Conservation (phyloP, 768 basidiomycete genomes). For the Boletus barrowsii region DNA sequence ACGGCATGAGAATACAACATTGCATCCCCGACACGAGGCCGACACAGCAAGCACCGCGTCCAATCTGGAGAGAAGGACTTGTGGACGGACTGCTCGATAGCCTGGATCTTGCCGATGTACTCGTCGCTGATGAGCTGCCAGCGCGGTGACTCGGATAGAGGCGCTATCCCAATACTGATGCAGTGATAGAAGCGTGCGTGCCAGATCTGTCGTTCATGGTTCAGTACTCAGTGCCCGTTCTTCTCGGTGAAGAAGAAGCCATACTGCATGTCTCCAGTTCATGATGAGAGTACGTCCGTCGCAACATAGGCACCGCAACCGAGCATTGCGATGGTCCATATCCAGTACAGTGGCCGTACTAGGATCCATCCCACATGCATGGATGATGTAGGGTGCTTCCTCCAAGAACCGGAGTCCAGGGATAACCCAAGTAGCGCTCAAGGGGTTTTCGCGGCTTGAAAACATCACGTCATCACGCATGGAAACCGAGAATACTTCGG, state of each 20-base stretch:
- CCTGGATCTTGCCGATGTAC: conserved; percentile 5
- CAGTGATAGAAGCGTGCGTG: conserved; percentile 8
- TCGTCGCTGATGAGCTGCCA: conserved; percentile 12
- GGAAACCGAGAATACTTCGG: conserved; percentile 1
- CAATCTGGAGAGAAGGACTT: background rate
- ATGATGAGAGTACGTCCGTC: background rate
- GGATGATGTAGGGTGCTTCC: conserved; percentile 11
- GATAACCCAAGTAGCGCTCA: background rate
- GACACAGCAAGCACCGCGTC: conserved; percentile 12
- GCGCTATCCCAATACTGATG: background rate
- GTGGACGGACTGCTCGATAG: background rate
- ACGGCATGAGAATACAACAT: background rate
- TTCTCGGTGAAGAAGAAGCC: background rate
- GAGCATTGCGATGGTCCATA: conserved; percentile 13
- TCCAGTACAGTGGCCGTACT: conserved; percentile 5
- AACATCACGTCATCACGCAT: background rate
- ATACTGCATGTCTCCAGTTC: conserved; percentile 13
- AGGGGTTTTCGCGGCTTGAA: background rate
- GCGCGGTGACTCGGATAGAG: background rate
- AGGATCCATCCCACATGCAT: conserved; percentile 13
- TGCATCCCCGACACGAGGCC: conserved; percentile 3
- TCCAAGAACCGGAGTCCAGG: background rate
- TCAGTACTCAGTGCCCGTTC: background rate
- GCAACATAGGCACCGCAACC: conserved; percentile 10
- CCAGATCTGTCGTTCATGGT: conserved; percentile 3